Percentiles rank a stretch among this genome's conserved stretches.
Conservation (phyloP, 352 stramenopile genomes). For the Blastocystis sp. region DNA sequence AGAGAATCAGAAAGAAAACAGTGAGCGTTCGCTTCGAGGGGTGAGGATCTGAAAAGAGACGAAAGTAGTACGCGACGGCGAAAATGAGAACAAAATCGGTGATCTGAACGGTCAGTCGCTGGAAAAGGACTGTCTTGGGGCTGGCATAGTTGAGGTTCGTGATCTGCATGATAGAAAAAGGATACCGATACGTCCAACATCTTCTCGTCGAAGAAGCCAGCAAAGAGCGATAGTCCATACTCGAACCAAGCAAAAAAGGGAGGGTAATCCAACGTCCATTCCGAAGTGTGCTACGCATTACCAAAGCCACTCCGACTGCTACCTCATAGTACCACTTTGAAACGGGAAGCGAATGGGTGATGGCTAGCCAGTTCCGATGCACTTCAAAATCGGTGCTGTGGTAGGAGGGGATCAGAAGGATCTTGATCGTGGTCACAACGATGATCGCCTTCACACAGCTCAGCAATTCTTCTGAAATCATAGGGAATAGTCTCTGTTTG, state of each 20-base stretch:
- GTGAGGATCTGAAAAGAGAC: background rate
- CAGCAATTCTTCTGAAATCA: background rate
- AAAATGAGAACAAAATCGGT: conserved; percentile 71
- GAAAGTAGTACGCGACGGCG: conserved; percentile 58
- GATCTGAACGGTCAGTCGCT: conserved; percentile 78
- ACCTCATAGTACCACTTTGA: conserved; percentile 84
- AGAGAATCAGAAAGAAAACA: conserved; percentile 74
- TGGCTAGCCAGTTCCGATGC: conserved; percentile 91
- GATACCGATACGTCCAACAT: conserved; percentile 63
- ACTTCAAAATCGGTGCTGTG: conserved; percentile 91
- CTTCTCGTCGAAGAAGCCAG: conserved; percentile 63
- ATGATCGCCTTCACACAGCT: background rate
- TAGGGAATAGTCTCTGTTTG: background rate
- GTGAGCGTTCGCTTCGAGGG: background rate
- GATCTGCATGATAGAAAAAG: background rate
- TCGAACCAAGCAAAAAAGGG: conserved; percentile 93
- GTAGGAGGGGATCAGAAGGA: conserved; percentile 81
- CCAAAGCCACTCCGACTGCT: background rate
- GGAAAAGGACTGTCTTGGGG: conserved; percentile 72
- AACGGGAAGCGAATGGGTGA: conserved; percentile 77
- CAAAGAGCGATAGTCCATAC: conserved; percentile 70
- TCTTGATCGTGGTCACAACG: conserved; percentile 64
- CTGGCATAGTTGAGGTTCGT: conserved; percentile 65
- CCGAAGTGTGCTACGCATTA: conserved; percentile 69
- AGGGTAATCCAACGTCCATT: conserved; percentile 96